Percentiles rank a stretch among this genome's conserved stretches.
Conservation (phyloP, 805 yeast species). For the Vanderwaltozyma tropicalis region DNA sequence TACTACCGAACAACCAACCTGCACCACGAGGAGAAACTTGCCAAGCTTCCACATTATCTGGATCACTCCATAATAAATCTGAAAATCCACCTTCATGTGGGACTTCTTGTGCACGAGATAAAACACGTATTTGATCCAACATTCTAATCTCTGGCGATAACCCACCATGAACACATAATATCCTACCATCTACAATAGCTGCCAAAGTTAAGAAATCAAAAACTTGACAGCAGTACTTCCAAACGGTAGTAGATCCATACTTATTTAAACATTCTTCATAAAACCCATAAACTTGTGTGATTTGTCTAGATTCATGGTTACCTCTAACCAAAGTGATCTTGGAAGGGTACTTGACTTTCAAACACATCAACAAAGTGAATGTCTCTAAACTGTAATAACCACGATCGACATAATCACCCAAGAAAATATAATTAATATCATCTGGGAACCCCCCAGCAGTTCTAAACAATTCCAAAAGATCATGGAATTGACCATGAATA, state of each 20-base stretch:
- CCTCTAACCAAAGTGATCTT: slow-evolving; percentile 88
- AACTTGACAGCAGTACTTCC: slow-evolving; percentile 95
- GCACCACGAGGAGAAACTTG: slow-evolving; percentile 98
- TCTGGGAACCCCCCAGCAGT: slow-evolving; percentile 89
- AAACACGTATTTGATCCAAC: slow-evolving; percentile 91
- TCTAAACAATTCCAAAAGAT: slow-evolving; percentile 77
- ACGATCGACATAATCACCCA: slow-evolving; percentile 95
- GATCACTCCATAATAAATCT: slow-evolving; percentile 96
- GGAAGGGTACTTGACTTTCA: slow-evolving; percentile 79
- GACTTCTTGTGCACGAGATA: slow-evolving; percentile 93
- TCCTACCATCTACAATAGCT: slow-evolving; percentile 90
- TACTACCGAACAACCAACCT: slow-evolving; percentile 93
- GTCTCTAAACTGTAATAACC: slow-evolving; percentile 96
- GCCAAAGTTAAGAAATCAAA: slow-evolving; percentile 90
- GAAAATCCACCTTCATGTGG: slow-evolving; percentile 99
- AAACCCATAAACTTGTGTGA: slow-evolving; percentile 97
- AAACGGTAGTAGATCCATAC: slow-evolving; percentile 88
- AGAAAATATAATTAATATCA: slow-evolving; percentile 68
- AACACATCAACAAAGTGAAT: slow-evolving; percentile 84
- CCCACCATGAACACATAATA: slow-evolving; percentile 95
- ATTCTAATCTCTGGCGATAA: slow-evolving; percentile 93
- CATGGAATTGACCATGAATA: slow-evolving; percentile 97
- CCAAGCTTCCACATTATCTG: slow-evolving; percentile 97
- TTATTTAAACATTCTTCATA: slow-evolving; percentile 91
- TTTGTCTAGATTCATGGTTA: slow-evolving; percentile 95